Percentiles rank a stretch among this genome's conserved stretches.
Conservation (phyloP, 2,329 filamentous ascomycete genomes). For the Ambrosiella xylebori region DNA sequence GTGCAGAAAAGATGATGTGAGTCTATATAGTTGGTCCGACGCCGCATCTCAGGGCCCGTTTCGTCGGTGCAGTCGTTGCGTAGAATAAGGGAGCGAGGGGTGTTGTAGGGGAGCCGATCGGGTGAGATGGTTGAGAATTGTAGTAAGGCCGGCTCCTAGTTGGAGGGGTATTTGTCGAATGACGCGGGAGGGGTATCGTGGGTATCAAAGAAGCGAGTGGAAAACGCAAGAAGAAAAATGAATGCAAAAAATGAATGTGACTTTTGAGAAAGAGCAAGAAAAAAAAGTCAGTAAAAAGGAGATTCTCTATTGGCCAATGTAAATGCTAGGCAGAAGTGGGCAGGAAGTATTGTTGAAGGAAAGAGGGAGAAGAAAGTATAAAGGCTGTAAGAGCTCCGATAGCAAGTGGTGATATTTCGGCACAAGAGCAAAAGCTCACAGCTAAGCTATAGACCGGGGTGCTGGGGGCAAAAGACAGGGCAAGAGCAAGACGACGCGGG, state of each 20-base stretch:
- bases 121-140: no score
- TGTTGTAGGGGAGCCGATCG: neutral
- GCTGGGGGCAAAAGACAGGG: no score
- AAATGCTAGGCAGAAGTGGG: no score
- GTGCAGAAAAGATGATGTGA: constrained; percentile 5
- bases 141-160: neutral
- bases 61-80: neutral
- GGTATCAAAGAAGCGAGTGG: neutral
- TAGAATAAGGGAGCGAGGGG: neutral
- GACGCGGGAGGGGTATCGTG: neutral
- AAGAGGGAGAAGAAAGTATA: no score
- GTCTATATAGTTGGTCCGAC: constrained; percentile 7
- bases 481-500: no score
- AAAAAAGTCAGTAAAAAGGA: neutral
- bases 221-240: neutral
- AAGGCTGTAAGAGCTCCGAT: no score
- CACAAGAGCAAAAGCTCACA: no score
- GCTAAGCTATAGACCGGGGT: no score
- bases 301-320: neutral
- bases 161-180: neutral
- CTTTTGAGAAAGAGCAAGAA: neutral
- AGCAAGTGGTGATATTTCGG: no score
- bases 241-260: neutral
- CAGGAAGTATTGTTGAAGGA: no score
- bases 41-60: constrained; percentile 12